A percentile compares a stretch with the other conserved stretches of the same genome.
Conservation (phyloP, 441 rosid species). For the Capsella rubella region DNA sequence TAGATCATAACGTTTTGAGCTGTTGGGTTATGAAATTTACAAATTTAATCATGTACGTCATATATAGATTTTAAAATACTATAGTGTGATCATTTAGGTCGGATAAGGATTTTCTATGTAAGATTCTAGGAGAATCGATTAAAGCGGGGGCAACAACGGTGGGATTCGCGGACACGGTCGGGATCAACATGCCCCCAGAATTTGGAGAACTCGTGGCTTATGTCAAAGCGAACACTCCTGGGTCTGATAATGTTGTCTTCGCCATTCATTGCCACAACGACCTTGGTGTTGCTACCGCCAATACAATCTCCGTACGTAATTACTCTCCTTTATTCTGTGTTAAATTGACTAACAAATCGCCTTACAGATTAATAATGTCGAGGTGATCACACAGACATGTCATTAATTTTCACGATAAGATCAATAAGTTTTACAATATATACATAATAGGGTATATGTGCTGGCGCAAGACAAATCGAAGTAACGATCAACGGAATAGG, state of each 20-base stretch:
- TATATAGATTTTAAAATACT: background rate
- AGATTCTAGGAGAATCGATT: constrained; percentile 33
- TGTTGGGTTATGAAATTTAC: background rate
- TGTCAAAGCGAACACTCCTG: constrained; percentile 35
- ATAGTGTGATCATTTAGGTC: constrained; percentile 13
- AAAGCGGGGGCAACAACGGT: constrained; percentile 32
- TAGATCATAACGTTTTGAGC: background rate
- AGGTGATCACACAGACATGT: background rate
- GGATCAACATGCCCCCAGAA: constrained; percentile 36
- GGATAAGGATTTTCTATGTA: constrained; percentile 37
- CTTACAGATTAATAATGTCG: background rate
- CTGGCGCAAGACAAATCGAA: constrained; percentile 43
- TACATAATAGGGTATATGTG: constrained; percentile 31
- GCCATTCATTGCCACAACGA: constrained; percentile 40
- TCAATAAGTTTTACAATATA: background rate
- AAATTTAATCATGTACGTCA: background rate
- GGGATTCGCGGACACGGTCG: constrained; percentile 36
- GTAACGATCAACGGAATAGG: constrained; percentile 44
- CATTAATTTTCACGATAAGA: background rate
- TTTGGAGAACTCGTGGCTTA: constrained; percentile 25
- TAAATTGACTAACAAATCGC: background rate
- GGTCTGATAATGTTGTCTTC: constrained; percentile 29
- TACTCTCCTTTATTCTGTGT: background rate
- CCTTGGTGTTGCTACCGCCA: constrained; percentile 44
- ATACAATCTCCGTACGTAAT: constrained; percentile 29